These are phyloP conservation scores for Pythium coloratum DNA, from an alignment of 352 stramenopile species.

Conservation along the genomic window DNA sequence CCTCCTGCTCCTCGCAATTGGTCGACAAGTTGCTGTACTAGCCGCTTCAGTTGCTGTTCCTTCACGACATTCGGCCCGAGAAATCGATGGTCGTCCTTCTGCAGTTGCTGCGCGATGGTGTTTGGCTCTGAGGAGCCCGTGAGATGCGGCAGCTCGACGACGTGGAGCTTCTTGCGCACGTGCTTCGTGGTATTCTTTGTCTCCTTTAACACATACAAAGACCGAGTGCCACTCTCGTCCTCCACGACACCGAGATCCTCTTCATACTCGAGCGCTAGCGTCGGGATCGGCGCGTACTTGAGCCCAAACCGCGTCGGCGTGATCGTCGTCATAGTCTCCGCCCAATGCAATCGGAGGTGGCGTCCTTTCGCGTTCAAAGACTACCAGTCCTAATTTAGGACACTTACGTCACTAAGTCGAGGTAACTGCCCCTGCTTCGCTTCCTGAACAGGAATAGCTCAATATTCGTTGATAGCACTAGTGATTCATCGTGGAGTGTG, in stretches of 20 bases:
- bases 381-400: neutral
- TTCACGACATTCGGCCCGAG: constrained; percentile 62
- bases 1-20: constrained; percentile 34
- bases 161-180: constrained; percentile 60
- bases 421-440: neutral
- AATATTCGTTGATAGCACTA: neutral
- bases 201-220: constrained; percentile 62
- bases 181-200: neutral
- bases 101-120: constrained; percentile 50
- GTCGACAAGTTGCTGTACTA: constrained; percentile 65
- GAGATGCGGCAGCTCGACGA: constrained; percentile 73
- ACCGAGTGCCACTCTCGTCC: constrained; percentile 36
- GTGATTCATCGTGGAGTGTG: too few relatives aligned
- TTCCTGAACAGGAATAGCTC: constrained; percentile 18
- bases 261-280: constrained; percentile 82
- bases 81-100: constrained; percentile 67
- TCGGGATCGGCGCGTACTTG: constrained; percentile 82
- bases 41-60: constrained; percentile 56
- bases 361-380: constrained; percentile 10
- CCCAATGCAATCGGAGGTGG: neutral
- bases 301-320: constrained; percentile 75
- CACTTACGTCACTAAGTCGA: constrained; percentile 14
- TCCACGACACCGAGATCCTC: constrained; percentile 45
- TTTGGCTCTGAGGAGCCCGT: constrained; percentile 44
- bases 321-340: constrained; percentile 46